Conservation (phyloP, 495 filamentous ascomycete genomes). For the Aspergillus homomorphus region DNA sequence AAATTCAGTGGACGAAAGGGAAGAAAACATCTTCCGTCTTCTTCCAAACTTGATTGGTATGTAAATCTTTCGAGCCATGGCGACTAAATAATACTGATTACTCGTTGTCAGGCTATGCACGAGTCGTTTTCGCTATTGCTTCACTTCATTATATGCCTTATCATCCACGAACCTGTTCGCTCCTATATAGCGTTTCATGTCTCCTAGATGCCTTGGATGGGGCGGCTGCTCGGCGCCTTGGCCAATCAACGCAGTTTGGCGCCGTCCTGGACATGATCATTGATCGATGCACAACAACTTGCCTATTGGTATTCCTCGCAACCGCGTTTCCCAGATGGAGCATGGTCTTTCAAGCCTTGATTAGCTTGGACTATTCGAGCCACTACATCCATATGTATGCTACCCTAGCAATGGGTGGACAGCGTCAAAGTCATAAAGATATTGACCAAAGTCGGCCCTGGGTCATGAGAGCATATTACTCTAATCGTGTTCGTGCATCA, state of each 20-base stretch:
- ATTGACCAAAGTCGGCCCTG: conserved; percentile 66
- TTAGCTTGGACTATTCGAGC: conserved; percentile 85
- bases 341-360: conserved; percentile 88
- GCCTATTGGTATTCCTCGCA: conserved; percentile 87
- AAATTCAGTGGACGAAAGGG: too few relatives aligned
- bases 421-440: conserved; percentile 84
- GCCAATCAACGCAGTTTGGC: conserved; percentile 90
- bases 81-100: conserved; percentile 1
- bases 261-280: conserved; percentile 98
- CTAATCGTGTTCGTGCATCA: conserved; percentile 71
- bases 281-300: conserved; percentile 93
- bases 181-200: conserved; percentile 90
- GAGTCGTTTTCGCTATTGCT: conserved; percentile 83
- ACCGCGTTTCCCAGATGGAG: conserved; percentile 90
- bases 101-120: conserved; percentile 66
- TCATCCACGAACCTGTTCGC: conserved; percentile 87
- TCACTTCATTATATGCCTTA: conserved; percentile 98
- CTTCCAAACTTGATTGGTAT: conserved; percentile 90
- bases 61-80: conserved; percentile 32
- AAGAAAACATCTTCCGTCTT: conserved; percentile 93
- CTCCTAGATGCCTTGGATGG: conserved; percentile 93
- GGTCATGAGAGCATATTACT: conserved; percentile 92
- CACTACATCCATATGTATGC: conserved; percentile 99
- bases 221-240: conserved; percentile 78
- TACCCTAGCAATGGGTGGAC: conserved; percentile 73